Evolutionary conservation across 2,329 filamentous ascomycete genomes (phyloP), one percentile per base, ranked within the genome.

Genomic region (Aschersonia sp.): DNA sequence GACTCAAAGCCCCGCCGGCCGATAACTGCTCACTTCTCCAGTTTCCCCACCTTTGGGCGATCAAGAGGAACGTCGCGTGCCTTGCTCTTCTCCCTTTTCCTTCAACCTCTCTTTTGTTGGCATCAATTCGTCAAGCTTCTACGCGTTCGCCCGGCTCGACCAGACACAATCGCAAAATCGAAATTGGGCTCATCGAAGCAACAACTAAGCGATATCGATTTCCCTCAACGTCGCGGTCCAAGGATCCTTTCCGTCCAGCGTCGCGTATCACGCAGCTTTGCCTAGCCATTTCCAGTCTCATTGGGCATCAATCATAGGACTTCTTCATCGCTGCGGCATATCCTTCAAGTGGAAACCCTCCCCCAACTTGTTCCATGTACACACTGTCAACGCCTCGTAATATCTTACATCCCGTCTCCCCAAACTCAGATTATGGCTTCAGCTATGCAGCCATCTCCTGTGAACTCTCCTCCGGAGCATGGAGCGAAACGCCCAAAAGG

Each of bases 401-500:
- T 12, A 12, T 12, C 35, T 38, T 2, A 38, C 35, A 7, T 9
- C 7, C 35, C 7, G 35, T 38, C 29, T 45, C 12, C 5, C 10
- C 4, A 10, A 32, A 20, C 31, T 32, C 20, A 35, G 12, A 31
- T 38, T 30, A 38, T 38, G 35, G 35, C 35, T 38, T 38, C 35
- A 7, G 35, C 12, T 38, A 38, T 38, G 12, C 35, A 38, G 12
- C 35, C 35, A 38, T 38, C 68, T 6, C 59, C 65, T 31, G 52
- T 64, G 45, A 70, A 72, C 52, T 64, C 65, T 47, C 69, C 71
- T 53, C 65, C 67, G 29, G 60, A 61, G 31, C 62, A 60, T 38
- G 61, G 67, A 52, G 59, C 55, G 47, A 66, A 69, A 54, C 65
- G 70, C 44, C 72, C 72, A 48, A 72, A 66, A 55, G 72, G 71